Conservation (phyloP, 2,329 filamentous ascomycete species). For the Arthroderma uncinatum region DNA sequence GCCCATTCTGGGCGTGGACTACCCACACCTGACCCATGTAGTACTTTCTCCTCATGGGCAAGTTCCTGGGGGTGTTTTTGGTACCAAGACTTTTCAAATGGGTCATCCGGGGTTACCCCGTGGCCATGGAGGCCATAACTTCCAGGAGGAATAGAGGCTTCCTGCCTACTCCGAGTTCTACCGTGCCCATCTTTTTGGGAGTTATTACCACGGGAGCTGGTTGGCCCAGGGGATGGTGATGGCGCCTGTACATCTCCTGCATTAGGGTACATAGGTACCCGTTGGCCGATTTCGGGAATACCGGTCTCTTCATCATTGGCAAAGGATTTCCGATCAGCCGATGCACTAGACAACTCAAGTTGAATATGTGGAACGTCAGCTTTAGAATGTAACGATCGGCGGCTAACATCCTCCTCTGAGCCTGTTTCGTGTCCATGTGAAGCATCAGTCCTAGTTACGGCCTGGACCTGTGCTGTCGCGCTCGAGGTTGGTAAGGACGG, state of each 20-base stretch:
- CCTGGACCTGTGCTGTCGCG: conserved; percentile 70
- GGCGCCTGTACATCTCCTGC: conserved; percentile 94
- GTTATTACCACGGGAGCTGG: conserved; percentile 35
- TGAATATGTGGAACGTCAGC: conserved; percentile 51
- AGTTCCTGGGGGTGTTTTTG: conserved; percentile 77
- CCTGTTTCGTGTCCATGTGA: conserved; percentile 64
- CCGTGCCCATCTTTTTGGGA: conserved; percentile 45
- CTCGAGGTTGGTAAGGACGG: conserved; percentile 71
- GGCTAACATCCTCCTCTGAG: conserved; percentile 42
- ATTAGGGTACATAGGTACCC: conserved; percentile 86
- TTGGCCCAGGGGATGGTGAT: conserved; percentile 54
- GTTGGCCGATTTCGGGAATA: conserved; percentile 82
- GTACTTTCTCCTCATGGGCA: conserved; percentile 59
- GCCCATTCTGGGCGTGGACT: conserved; percentile 62
- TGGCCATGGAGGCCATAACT: conserved; percentile 92
- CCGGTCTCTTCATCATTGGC: conserved; percentile 66
- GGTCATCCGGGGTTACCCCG: conserved; percentile 61
- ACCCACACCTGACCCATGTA: conserved; percentile 49
- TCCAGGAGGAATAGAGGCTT: conserved; percentile 63
- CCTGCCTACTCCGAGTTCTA: conserved; percentile 61
- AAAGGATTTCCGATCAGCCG: conserved; percentile 44
- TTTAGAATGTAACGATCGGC: conserved; percentile 40
- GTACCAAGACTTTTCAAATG: conserved; percentile 84
- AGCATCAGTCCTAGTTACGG: conserved; percentile 87
- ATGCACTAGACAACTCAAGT: conserved; percentile 37